A percentile compares a stretch with the other conserved stretches of the same genome.
Conservation (phyloP, 179 eudicot genomes). For the Spergularia azorica region DNA sequence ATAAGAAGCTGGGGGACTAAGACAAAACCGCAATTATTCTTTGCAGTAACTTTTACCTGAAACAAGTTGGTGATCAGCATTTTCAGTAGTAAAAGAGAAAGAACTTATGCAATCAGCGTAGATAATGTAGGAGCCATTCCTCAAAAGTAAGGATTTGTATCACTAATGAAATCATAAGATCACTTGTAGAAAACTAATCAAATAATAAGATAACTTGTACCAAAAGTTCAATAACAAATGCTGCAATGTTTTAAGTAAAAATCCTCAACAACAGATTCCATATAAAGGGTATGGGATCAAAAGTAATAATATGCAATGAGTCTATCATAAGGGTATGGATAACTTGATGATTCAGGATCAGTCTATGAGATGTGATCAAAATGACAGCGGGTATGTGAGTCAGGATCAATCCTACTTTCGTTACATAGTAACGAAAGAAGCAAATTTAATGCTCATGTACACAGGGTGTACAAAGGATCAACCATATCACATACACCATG, state of each 20-base stretch:
- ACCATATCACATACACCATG: not conserved
- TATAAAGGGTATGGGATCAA: too few species aligned
- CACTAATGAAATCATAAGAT: not conserved
- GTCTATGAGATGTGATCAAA: not conserved
- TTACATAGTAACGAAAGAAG: not conserved
- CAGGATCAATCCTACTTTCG: conserved; percentile 16
- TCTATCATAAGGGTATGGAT: too few species aligned
- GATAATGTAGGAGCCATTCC: too few species aligned
- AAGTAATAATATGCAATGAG: too few species aligned
- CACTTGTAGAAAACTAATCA: not conserved
- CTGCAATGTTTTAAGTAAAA: not conserved
- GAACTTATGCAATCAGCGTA: too few species aligned
- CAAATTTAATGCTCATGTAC: not conserved
- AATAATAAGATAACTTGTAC: not conserved
- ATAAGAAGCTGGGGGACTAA: too few species aligned
- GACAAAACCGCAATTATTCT: too few species aligned
- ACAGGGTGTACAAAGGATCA: not conserved
- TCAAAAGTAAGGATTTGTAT: not conserved
- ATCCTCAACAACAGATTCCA: too few species aligned
- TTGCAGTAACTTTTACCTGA: too few species aligned
- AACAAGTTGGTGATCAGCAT: too few species aligned
- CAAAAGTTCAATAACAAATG: not conserved
- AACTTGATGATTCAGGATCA: not conserved
- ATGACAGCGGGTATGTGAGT: not conserved
- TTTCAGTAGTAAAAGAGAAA: too few species aligned